Evolutionary conservation across 2,329 filamentous ascomycete genomes (phyloP), one percentile per base, ranked within the genome.

Genomic region (Lizonia empirigonia): DNA sequence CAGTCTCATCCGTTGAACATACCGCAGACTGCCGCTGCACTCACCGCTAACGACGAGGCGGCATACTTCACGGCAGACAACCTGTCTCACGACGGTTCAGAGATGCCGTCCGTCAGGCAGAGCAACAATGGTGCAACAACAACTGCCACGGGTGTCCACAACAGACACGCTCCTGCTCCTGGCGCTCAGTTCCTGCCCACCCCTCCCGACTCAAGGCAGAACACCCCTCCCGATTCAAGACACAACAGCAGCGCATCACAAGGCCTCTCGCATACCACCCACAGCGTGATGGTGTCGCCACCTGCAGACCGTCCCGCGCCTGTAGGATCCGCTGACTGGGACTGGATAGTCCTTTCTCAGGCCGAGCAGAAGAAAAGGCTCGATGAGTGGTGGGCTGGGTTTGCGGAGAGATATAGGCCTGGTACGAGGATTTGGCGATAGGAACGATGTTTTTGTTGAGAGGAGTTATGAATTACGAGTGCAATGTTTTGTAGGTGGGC

Each of bases 201-300:
- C 9, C 42, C 42, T 7, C 49, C 49, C 2, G 24, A 38, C 9
- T 38, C 49, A 4, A 29, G 37, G 7, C 27, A 15, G 1, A 29
- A 37, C 27, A 52, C 41, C 9, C 42, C 42, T 7, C 49, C 49
- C 2, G 24, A 38, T 6, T 38, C 49, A 4, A 29, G 37, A 7
- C 27, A 15, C 2, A 29, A 37, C 27, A 52, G 42, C 26, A 16
- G 12, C n/a, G 15, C 33, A 9, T 29, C 1, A 9, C 15, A 20
- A 9, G 19, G 6, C 29, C 8, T 7, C 5, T 7, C 27, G 5
- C 12, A 29, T 15, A 5, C 27, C 13, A 5, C 27, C 27, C 13
- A n/a, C 27, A 15, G 12, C 27, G 15, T 8, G 15, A 10, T 4
- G 3, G n/a, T 19, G 18, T 3, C 37, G 15, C n/a, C 23, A 7